Percentiles rank a stretch among this genome's conserved stretches.
These are phyloP conservation scores for Sarocladiaceae sp. DNA, from an alignment of 2,329 filamentous ascomycete genomes.

Conservation along the genomic window DNA sequence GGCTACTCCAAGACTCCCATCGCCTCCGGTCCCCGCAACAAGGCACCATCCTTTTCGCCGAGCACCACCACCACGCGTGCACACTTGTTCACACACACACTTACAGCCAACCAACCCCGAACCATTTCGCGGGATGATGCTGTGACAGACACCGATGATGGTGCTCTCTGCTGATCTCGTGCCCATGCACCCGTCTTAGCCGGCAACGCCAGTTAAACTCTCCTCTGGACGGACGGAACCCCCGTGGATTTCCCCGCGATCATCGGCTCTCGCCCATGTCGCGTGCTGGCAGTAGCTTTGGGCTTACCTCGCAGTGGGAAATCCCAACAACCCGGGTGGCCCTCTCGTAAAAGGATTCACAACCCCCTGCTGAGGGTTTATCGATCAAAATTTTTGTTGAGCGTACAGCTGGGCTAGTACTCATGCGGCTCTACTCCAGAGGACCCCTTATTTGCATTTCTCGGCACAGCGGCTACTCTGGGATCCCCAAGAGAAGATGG, in stretches of 20 bases:
- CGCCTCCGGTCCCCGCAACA: no score
- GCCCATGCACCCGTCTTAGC: conserved; percentile 4
- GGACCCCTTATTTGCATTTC: conserved; percentile 2
- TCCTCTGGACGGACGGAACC: conserved; percentile 7
- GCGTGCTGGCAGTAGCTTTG: no score
- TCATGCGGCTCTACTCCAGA: background rate
- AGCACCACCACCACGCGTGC: background rate
- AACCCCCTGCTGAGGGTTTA: no score
- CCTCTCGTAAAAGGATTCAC: no score
- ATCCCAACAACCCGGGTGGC: background rate
- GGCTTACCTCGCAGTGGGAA: background rate
- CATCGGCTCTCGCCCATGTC: no score
- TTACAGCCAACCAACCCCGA: no score
- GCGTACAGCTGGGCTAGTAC: background rate
- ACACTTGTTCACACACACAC: no score
- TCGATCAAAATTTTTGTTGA: conserved; percentile 8
- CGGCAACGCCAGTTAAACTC: conserved; percentile 1
- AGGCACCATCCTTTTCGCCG: no score
- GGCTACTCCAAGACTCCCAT: no score
- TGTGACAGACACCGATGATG: conserved; percentile 1
- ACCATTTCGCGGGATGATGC: conserved; percentile 1
- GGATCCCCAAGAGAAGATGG: no score
- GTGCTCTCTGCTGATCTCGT: conserved; percentile 7
- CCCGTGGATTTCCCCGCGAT: conserved; percentile 5
- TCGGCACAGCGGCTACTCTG: no score